phyloP scores from a whole-genome alignment of 2,329 filamentous ascomycete species.

The Cytospora leucostoma region DNA sequence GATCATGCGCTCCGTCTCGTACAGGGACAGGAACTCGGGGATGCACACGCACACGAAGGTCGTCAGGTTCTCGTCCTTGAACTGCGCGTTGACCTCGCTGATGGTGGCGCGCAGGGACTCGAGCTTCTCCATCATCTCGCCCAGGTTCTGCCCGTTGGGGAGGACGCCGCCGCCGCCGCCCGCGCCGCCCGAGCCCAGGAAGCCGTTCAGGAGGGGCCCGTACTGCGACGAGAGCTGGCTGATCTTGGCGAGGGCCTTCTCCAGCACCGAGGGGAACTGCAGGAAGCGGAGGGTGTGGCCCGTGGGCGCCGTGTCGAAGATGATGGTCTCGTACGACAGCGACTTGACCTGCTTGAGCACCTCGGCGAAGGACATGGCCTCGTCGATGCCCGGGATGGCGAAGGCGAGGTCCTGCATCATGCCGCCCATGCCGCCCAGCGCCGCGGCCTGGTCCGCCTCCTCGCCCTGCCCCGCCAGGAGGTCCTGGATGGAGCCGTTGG shows the following conservation, averaged over 20 bases:
- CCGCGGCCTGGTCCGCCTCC: constrained; percentile 58
- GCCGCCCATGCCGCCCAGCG: constrained; percentile 74
- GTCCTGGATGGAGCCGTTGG: constrained; percentile 96
- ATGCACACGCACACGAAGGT: constrained; percentile 99
- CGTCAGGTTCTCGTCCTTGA: constrained; percentile 93
- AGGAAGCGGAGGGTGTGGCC: constrained; percentile 98
- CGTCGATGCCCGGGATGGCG: constrained; percentile 96
- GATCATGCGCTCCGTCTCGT: constrained; percentile 99
- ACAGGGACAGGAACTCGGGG: constrained; percentile 92
- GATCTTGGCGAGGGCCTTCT: constrained; percentile 97
- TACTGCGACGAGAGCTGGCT: constrained; percentile 93
- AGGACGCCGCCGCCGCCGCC: constrained; percentile 56
- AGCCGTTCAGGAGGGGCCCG: constrained; percentile 90
- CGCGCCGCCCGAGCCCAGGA: constrained; percentile 68
- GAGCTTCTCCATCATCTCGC: constrained; percentile 92
- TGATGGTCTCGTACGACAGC: constrained; percentile 96
- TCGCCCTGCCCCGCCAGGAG: constrained; percentile 77
- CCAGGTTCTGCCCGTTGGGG: constrained; percentile 89
- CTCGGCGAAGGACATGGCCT: constrained; percentile 99
- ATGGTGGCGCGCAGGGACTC: constrained; percentile 92
- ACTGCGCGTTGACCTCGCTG: constrained; percentile 92
- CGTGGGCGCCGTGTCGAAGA: constrained; percentile 98
- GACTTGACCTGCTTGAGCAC: constrained; percentile 99
- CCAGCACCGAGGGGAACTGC: constrained; percentile 95
- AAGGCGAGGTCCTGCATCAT: constrained; percentile 99